These are phyloP conservation scores for Metarhizium sp. DNA, from an alignment of 2,329 filamentous ascomycete species.

Conservation along the genomic window DNA sequence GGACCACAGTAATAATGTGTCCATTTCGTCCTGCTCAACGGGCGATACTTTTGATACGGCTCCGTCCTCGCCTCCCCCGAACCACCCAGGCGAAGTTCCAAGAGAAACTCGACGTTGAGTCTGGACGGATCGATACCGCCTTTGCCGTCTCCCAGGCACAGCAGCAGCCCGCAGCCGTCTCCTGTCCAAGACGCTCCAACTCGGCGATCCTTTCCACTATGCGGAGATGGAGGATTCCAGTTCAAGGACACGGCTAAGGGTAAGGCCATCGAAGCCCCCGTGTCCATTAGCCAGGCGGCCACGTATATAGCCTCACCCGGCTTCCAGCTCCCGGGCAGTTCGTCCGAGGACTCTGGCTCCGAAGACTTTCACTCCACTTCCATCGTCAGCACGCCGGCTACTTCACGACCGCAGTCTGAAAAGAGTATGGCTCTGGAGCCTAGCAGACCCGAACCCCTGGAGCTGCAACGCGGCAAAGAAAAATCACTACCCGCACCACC, in stretches of 20 bases:
- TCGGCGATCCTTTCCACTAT: constrained; percentile 2
- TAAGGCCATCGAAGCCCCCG: neutral
- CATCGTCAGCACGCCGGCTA: constrained; percentile 28
- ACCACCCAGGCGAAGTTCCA: constrained; percentile 19
- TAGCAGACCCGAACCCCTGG: neutral
- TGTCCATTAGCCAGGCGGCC: neutral
- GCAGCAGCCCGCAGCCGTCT: neutral
- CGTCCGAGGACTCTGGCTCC: constrained; percentile 28
- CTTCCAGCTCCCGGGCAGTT: constrained; percentile 13
- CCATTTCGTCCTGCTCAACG: constrained; percentile 5
- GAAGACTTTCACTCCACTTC: constrained; percentile 27
- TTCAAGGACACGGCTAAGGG: neutral
- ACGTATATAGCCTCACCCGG: neutral
- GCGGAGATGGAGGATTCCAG: neutral
- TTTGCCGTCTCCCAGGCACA: neutral
- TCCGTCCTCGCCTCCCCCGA: constrained; percentile 15
- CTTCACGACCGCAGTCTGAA: constrained; percentile 31
- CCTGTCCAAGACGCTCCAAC: neutral
- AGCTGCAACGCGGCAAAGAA: constrained; percentile 1
- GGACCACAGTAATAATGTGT: constrained; percentile 9
- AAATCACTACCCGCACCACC: neutral
- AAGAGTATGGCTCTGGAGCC: constrained; percentile 17
- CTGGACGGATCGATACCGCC: constrained; percentile 4
- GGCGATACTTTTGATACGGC: constrained; percentile 9
- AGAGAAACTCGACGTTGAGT: constrained; percentile 13